phyloP scores from a whole-genome alignment of 78 protist genomes.

The Chrysochromulina parva region DNA sequence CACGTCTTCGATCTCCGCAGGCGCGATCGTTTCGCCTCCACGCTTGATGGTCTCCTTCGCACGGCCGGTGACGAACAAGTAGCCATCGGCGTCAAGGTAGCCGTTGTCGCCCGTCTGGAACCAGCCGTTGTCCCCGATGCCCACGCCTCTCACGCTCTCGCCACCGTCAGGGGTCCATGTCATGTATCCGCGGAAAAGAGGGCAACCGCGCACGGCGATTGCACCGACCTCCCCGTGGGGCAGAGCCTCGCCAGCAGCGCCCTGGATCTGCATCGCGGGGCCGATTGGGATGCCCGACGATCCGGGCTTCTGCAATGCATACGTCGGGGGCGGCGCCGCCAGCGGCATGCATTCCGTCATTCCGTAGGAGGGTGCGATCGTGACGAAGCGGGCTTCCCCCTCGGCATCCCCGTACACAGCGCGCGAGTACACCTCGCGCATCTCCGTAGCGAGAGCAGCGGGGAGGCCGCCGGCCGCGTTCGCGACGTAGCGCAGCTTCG shows the following conservation, averaged over 20 bases:
- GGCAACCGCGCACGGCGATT: not conserved
- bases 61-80: not conserved
- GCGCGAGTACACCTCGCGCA: not conserved
- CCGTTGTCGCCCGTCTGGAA: constrained; percentile 19
- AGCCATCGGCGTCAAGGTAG: constrained; percentile 4
- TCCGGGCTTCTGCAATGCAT: not conserved
- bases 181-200: not conserved
- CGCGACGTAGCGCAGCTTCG: not conserved
- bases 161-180: not conserved
- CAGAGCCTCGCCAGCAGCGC: not conserved
- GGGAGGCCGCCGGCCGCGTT: constrained; percentile 5
- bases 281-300: not conserved
- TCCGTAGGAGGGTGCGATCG: no score
- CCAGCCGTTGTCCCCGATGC: not conserved
- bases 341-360: constrained; percentile 17
- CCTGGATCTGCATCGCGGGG: not conserved
- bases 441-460: not conserved
- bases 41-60: constrained; percentile 9
- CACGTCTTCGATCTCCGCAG: not conserved
- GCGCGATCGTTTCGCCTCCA: constrained; percentile 12
- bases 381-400: no score
- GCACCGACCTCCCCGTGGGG: not conserved
- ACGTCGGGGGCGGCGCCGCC: not conserved
- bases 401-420: not conserved
- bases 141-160: not conserved